Conservation (phyloP, 129 eudicot genomes). For the Lactuca saligna region DNA sequence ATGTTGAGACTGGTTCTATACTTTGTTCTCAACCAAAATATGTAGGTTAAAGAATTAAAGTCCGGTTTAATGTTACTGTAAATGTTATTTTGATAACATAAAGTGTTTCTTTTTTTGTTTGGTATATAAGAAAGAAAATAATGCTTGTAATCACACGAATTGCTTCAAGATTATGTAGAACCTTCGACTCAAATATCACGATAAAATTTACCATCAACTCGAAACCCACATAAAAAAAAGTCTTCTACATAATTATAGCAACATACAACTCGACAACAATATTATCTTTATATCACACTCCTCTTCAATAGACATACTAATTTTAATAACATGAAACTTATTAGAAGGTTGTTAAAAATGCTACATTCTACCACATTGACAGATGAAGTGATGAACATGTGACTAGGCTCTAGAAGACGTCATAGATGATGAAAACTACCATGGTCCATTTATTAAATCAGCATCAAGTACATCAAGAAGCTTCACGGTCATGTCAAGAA, state of each 20-base stretch:
- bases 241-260: neutral
- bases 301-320: neutral
- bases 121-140: no score
- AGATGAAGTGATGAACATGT: neutral
- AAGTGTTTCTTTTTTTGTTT: no score
- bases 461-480: conserved; percentile 10
- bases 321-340: neutral
- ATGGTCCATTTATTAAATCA: neutral
- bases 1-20: no score
- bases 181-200: neutral
- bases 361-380: neutral
- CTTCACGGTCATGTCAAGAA: conserved; percentile 5
- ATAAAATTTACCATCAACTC: neutral
- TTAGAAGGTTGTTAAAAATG: neutral
- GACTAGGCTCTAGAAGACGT: neutral
- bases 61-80: no score
- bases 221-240: neutral
- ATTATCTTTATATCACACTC: neutral
- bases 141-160: neutral
- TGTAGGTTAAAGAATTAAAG: no score
- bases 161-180: neutral
- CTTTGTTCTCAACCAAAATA: no score
- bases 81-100: no score
- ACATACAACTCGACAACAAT: neutral
- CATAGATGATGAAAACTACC: neutral